Evolutionary conservation across 2,329 filamentous ascomycete species (phyloP).

Genomic region (Ophiostoma triangulosporum): DNA sequence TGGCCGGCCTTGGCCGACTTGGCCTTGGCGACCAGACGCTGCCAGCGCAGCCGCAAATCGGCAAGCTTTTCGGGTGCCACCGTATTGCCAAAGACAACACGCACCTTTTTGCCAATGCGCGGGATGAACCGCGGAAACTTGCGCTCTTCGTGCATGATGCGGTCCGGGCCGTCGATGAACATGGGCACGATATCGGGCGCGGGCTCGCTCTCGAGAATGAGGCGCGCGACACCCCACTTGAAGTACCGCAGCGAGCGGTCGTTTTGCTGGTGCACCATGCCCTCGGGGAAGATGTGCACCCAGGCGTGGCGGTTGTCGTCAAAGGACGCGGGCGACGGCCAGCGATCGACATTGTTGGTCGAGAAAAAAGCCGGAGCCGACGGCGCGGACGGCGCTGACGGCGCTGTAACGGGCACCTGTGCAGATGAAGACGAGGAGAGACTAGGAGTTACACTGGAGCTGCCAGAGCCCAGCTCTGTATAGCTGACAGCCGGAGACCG

Average conservation of each 20-base stretch:
- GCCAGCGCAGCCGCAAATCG: conserved; percentile 63
- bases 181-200: conserved; percentile 84
- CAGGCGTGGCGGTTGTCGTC: conserved; percentile 58
- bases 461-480: background rate
- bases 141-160: conserved; percentile 77
- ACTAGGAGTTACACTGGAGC: background rate
- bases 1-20: background rate
- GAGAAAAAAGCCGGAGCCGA: conserved; percentile 42
- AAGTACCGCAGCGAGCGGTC: conserved; percentile 80
- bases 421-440: background rate
- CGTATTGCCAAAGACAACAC: conserved; percentile 65
- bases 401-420: background rate
- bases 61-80: conserved; percentile 68
- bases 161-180: conserved; percentile 82
- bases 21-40: conserved; percentile 43
- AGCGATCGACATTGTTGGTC: conserved; percentile 52
- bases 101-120: conserved; percentile 54
- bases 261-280: conserved; percentile 79
- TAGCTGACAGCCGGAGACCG: conserved; percentile 23
- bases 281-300: conserved; percentile 95
- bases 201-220: conserved; percentile 76
- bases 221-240: conserved; percentile 88
- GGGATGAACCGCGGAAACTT: conserved; percentile 70
- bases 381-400: background rate
- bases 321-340: conserved; percentile 60